A percentile compares a stretch with the other conserved stretches of the same genome.
These are phyloP conservation scores for Colletotrichum lindemuthianum DNA, from an alignment of 2,329 filamentous ascomycete species.

Conservation along the genomic window DNA sequence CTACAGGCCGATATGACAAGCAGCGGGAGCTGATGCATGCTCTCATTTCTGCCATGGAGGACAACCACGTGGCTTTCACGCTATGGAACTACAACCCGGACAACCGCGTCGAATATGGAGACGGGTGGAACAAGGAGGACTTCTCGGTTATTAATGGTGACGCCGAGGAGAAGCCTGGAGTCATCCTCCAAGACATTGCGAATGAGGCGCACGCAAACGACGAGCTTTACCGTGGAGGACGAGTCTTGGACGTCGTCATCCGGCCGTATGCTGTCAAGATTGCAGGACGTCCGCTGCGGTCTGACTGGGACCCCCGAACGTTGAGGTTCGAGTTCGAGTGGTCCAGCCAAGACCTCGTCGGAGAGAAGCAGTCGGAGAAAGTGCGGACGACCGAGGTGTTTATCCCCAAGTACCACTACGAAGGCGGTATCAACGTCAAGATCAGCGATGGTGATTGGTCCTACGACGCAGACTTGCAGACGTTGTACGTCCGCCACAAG, in stretches of 20 bases:
- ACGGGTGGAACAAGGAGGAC: slow-evolving; percentile 56
- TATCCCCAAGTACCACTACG: slow-evolving; percentile 52
- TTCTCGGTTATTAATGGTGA: slow-evolving; percentile 53
- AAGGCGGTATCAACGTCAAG: slow-evolving; percentile 40
- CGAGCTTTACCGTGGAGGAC: slow-evolving; percentile 50
- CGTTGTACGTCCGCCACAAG: slow-evolving; percentile 42
- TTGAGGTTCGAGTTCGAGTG: slow-evolving; percentile 49
- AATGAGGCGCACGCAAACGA: slow-evolving; percentile 45
- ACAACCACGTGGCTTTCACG: slow-evolving; percentile 49
- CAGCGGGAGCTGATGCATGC: slow-evolving; percentile 52
- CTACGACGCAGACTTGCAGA: slow-evolving; percentile 42
- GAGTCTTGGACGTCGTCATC: slow-evolving; percentile 51
- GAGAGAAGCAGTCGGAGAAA: slow-evolving; percentile 31
- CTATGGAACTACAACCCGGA: slow-evolving; percentile 54
- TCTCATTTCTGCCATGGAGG: slow-evolving; percentile 53
- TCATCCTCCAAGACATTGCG: slow-evolving; percentile 45
- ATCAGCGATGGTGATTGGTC: slow-evolving; percentile 46
- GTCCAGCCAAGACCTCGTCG: slow-evolving; percentile 28
- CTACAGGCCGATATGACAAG: slow-evolving; percentile 50
- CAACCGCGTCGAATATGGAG: slow-evolving; percentile 50
- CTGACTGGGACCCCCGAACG: slow-evolving; percentile 48
- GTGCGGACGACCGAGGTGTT: slow-evolving; percentile 50
- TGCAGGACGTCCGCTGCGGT: slow-evolving; percentile 47
- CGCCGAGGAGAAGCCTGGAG: slow-evolving; percentile 39
- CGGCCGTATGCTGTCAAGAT: slow-evolving; percentile 54